These are phyloP conservation scores for Ogataea ramenticola DNA, from an alignment of 805 yeast genomes.

Conservation along the genomic window DNA sequence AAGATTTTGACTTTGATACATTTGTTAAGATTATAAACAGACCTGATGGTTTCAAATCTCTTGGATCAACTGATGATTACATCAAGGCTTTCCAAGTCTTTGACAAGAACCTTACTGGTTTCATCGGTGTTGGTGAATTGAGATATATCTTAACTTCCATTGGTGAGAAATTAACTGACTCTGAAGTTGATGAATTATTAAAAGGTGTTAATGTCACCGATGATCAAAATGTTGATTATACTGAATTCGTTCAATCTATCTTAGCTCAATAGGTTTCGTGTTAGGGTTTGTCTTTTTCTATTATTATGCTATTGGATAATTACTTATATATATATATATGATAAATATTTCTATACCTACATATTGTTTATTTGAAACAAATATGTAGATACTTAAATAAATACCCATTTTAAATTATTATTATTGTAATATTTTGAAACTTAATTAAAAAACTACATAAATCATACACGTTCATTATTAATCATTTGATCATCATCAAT, in stretches of 20 bases:
- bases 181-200: slow-evolving; percentile 91
- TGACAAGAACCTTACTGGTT: slow-evolving; percentile 93
- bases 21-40: slow-evolving; percentile 72
- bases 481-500: too few relatives aligned
- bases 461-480: neutral
- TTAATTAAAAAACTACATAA: too few relatives aligned
- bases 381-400: neutral
- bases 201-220: slow-evolving; percentile 92
- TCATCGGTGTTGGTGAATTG: slow-evolving; percentile 94
- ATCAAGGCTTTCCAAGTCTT: slow-evolving; percentile 95
- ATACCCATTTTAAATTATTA: neutral
- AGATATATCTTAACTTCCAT: slow-evolving; percentile 91
- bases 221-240: slow-evolving; percentile 93
- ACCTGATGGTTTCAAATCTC: slow-evolving; percentile 81
- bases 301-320: neutral
- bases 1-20: slow-evolving; percentile 65
- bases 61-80: slow-evolving; percentile 89
- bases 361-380: neutral
- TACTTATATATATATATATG: neutral
- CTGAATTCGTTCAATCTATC: slow-evolving; percentile 88
- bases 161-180: slow-evolving; percentile 87
- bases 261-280: slow-evolving; percentile 74
- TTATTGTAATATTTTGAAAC: too few relatives aligned
- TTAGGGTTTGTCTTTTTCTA: too few relatives aligned
- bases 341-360: neutral